Conservation (phyloP, 441 rosid genomes). For the Adansonia gregorii region DNA sequence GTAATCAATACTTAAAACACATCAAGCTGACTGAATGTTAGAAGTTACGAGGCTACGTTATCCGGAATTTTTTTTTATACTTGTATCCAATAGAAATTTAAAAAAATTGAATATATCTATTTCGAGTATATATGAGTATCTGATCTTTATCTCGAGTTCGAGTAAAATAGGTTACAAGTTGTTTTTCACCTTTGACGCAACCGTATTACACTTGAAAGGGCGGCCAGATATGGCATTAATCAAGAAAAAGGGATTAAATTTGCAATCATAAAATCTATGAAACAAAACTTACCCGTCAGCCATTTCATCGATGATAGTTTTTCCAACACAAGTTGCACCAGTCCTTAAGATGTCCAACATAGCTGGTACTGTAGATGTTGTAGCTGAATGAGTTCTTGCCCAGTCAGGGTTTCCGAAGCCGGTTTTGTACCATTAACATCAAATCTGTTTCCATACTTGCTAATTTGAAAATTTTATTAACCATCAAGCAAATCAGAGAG, state of each 20-base stretch:
- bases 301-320: slow-evolving; percentile 88
- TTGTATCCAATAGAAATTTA: no score
- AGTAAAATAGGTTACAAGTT: neutral
- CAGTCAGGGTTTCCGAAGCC: slow-evolving; percentile 95
- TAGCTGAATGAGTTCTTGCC: slow-evolving; percentile 75
- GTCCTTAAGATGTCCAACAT: slow-evolving; percentile 60
- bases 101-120: neutral
- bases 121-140: no score
- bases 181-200: slow-evolving; percentile 58
- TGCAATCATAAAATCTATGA: neutral
- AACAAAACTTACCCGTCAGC: slow-evolving; percentile 61
- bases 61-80: no score
- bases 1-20: slow-evolving; percentile 12
- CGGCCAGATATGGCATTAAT: slow-evolving; percentile 61
- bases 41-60: no score
- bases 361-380: slow-evolving; percentile 49
- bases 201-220: slow-evolving; percentile 69
- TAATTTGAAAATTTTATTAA: neutral
- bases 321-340: slow-evolving; percentile 78
- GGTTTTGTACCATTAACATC: slow-evolving; percentile 78
- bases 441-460: slow-evolving; percentile 50
- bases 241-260: neutral
- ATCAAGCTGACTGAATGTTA: neutral
- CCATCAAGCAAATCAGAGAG: neutral
- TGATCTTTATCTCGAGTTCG: no score